phyloP scores from a whole-genome alignment of 306 rosid genomes.

The Casuarina equisetifolia region DNA sequence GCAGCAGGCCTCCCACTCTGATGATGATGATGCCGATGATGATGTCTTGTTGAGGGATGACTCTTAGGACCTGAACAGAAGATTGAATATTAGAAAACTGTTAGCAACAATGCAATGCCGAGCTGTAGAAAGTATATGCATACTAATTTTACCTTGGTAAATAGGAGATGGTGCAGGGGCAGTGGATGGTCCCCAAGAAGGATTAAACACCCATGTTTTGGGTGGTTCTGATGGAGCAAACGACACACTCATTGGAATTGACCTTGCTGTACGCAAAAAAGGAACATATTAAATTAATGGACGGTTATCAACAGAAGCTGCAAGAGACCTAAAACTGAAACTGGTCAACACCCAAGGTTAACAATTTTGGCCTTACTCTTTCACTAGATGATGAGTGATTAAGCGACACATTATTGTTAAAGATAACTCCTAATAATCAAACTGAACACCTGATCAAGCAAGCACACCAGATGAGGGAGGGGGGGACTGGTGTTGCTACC shows the following conservation, averaged over 20 bases:
- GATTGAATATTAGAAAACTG: slow-evolving; percentile 24
- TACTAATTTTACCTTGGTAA: slow-evolving; percentile 42
- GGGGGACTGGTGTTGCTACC: neutral
- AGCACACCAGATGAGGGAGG: neutral
- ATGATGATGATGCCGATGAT: slow-evolving; percentile 23
- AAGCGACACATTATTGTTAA: neutral
- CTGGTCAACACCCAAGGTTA: neutral
- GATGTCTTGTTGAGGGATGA: slow-evolving; percentile 33
- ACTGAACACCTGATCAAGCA: neutral
- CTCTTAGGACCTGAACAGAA: slow-evolving; percentile 46
- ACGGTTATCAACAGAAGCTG: slow-evolving; percentile 10
- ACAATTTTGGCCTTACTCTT: neutral
- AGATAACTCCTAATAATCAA: neutral
- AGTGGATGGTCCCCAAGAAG: slow-evolving; percentile 40
- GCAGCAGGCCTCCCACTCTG: slow-evolving; percentile 43
- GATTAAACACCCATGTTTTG: slow-evolving; percentile 35
- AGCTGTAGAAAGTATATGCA: slow-evolving; percentile 8
- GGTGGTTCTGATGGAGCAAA: slow-evolving; percentile 44
- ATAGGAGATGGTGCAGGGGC: slow-evolving; percentile 61
- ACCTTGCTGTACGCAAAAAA: slow-evolving; percentile 55
- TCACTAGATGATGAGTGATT: neutral
- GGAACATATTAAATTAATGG: slow-evolving; percentile 8
- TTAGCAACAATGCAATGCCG: slow-evolving; percentile 8
- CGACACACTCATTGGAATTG: slow-evolving; percentile 40
- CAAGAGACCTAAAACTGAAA: slow-evolving; percentile 12